phyloP scores from a whole-genome alignment of 331 rosid species.

The Arachis monticola region DNA sequence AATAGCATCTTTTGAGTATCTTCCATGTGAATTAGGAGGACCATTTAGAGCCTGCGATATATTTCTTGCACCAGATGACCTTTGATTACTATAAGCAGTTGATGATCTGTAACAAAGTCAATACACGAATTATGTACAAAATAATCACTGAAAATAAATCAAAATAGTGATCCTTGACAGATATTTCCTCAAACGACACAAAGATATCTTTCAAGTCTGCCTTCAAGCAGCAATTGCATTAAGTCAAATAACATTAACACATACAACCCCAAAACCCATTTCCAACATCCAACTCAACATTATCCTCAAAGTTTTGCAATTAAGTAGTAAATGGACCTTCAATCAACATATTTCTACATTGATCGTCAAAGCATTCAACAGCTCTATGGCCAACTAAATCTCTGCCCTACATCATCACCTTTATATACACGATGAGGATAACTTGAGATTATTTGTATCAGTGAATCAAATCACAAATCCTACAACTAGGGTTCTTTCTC shows the following conservation, averaged over 20 bases:
- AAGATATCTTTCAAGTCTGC: slow-evolving; percentile 7
- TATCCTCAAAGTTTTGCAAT: neutral
- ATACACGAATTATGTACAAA: slow-evolving; percentile 15
- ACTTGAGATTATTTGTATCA: neutral
- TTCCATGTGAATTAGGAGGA: slow-evolving; percentile 57
- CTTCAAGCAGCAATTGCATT: neutral
- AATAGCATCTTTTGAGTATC: slow-evolving; percentile 48
- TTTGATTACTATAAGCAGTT: slow-evolving; percentile 57
- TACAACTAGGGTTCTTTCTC: neutral
- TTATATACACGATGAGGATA: neutral
- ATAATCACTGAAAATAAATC: slow-evolving; percentile 10
- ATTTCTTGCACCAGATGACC: slow-evolving; percentile 52
- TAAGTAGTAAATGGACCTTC: neutral
- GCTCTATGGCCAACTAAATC: neutral
- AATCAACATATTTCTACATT: neutral
- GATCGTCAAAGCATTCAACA: neutral
- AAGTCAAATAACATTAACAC: neutral
- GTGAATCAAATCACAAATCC: slow-evolving; percentile 1
- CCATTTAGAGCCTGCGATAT: slow-evolving; percentile 52
- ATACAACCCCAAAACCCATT: neutral
- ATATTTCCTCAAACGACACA: neutral
- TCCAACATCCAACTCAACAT: neutral
- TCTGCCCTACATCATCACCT: neutral
- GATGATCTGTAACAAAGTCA: slow-evolving; percentile 53
- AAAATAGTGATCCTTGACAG: slow-evolving; percentile 12